Evolutionary conservation across 768 basidiomycete species (phyloP).

Genomic region (Kwoniella europaea): DNA sequence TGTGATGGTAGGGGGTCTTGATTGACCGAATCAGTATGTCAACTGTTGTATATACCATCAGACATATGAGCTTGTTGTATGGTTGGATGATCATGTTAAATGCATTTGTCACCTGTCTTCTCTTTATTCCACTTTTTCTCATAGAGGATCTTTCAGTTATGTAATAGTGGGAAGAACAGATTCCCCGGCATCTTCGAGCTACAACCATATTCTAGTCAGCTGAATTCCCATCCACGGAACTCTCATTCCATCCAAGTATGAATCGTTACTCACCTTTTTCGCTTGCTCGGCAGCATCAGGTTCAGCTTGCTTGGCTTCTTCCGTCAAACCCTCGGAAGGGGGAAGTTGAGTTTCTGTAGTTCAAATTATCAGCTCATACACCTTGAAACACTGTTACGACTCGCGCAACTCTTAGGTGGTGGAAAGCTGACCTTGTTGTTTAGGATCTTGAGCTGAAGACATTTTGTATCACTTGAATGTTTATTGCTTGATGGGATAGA

Average conservation of each 20-base stretch:
- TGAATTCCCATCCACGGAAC: neutral
- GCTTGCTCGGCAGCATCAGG: conserved; percentile 49
- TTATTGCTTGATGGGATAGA: neutral
- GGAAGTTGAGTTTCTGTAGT: conserved; percentile 16
- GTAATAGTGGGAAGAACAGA: conserved; percentile 46
- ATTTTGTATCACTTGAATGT: neutral
- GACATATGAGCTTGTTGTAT: neutral
- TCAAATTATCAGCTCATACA: neutral
- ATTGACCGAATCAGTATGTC: too few species aligned
- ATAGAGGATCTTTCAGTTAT: conserved; percentile 3
- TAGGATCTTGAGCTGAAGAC: conserved; percentile 12
- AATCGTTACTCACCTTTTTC: conserved; percentile 39
- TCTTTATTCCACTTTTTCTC: neutral
- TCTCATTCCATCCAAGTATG: too few species aligned
- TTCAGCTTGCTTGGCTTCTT: conserved; percentile 44
- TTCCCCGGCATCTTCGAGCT: conserved; percentile 48
- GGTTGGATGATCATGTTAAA: neutral
- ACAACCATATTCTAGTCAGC: neutral
- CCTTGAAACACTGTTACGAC: too few species aligned
- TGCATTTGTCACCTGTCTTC: neutral
- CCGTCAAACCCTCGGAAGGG: conserved; percentile 44
- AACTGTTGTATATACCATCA: too few species aligned
- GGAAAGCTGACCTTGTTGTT: conserved; percentile 9
- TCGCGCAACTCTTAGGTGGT: neutral
- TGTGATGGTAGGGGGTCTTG: conserved; percentile 37